Conservation (phyloP, 805 yeast genomes). For the Scheffersomyces lignosus region DNA sequence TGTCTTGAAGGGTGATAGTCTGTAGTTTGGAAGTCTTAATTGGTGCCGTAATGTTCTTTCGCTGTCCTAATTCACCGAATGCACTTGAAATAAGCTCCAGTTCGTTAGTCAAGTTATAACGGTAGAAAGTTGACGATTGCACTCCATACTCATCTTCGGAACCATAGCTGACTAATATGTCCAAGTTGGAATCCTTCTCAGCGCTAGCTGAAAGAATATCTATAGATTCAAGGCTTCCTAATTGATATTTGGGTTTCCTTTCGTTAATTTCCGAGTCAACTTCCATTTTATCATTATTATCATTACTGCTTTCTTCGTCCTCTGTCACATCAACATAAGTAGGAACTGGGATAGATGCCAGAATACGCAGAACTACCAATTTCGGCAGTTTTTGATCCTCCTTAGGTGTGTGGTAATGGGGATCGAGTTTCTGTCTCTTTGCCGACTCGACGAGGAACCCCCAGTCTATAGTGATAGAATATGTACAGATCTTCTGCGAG, state of each 20-base stretch:
- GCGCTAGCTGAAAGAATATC: constrained; percentile 48
- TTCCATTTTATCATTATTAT: constrained; percentile 17
- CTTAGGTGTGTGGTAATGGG: constrained; percentile 51
- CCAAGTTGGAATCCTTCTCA: constrained; percentile 42
- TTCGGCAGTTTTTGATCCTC: constrained; percentile 43
- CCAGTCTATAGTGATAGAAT: constrained; percentile 52
- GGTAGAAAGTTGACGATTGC: constrained; percentile 19
- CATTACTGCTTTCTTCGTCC: constrained; percentile 5
- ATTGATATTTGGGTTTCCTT: constrained; percentile 5
- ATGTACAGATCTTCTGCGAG: constrained; percentile 40
- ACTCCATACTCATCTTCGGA: constrained; percentile 9
- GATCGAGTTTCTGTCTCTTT: constrained; percentile 43
- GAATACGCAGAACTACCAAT: constrained; percentile 32
- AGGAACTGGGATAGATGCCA: constrained; percentile 28
- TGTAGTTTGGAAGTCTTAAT: not conserved
- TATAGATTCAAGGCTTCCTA: constrained; percentile 24
- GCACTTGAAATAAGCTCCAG: constrained; percentile 25
- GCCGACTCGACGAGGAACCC: constrained; percentile 52
- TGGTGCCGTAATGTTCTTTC: constrained; percentile 13
- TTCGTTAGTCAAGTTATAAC: constrained; percentile 28
- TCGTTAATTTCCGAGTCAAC: constrained; percentile 9
- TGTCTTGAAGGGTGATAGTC: constrained; percentile 28
- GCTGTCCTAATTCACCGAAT: constrained; percentile 30
- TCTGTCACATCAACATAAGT: constrained; percentile 12
- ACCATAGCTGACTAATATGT: constrained; percentile 45